These are phyloP conservation scores for Penicillium sp. DNA, from an alignment of 2,329 filamentous ascomycete species.

Conservation along the genomic window DNA sequence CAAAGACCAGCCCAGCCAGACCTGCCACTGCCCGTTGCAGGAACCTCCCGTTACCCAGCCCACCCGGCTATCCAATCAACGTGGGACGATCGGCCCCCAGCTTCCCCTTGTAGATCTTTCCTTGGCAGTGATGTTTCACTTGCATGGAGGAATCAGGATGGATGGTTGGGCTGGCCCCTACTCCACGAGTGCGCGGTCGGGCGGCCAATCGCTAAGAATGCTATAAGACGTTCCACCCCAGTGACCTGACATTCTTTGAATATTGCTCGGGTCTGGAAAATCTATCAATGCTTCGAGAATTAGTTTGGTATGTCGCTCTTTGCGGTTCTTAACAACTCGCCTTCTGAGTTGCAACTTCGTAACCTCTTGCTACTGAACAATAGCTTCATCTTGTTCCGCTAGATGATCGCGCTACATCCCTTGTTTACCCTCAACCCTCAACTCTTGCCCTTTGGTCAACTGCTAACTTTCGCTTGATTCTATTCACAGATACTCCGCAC, in stretches of 20 bases:
- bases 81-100: constrained; percentile 1
- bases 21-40: background rate
- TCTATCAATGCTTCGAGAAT: background rate
- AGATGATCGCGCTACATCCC: background rate
- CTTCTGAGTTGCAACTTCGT: background rate
- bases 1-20: background rate
- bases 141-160: background rate
- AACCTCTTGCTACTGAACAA: background rate
- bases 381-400: background rate
- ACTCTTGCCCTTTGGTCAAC: background rate
- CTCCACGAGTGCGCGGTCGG: constrained; percentile 10
- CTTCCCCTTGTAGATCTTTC: constrained; percentile 16
- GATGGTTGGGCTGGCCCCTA: background rate
- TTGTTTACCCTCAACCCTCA: background rate
- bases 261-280: background rate
- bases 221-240: constrained; percentile 23
- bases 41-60: constrained; percentile 3
- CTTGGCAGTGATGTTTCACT: constrained; percentile 9
- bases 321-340: background rate
- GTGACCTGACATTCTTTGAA: constrained; percentile 21
- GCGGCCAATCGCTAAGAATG: constrained; percentile 17
- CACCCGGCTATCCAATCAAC: background rate
- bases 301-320: background rate
- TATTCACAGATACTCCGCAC: background rate
- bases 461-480: background rate